phyloP scores from a whole-genome alignment of 208 protist genomes.

The Zelonia costaricensis region DNA sequence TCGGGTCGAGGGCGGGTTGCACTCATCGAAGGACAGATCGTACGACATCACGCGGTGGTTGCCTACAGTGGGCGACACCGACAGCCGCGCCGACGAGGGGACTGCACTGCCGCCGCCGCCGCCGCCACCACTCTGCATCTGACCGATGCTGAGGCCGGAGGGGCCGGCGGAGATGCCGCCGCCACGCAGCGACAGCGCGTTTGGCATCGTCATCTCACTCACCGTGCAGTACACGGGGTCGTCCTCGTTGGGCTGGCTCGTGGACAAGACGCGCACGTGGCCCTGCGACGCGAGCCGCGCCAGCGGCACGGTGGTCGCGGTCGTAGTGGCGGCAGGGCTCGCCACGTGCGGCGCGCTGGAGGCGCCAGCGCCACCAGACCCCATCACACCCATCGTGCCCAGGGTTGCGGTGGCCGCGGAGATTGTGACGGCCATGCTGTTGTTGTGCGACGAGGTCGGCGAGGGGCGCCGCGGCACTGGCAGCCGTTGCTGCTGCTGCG shows the following conservation, averaged over 20 bases:
- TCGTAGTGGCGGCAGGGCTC: neutral
- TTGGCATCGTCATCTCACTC: constrained; percentile 33
- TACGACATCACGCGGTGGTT: constrained; percentile 12
- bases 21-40: constrained; percentile 21
- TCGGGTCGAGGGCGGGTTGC: constrained; percentile 6
- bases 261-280: constrained; percentile 6
- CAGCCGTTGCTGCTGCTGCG: no score
- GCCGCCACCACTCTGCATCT: neutral
- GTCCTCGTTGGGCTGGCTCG: constrained; percentile 20
- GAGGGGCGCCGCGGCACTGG: no score
- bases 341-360: neutral
- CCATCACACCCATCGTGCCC: no score
- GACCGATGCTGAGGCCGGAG: neutral
- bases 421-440: no score
- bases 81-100: neutral
- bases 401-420: no score
- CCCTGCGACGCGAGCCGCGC: neutral
- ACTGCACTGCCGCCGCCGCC: neutral
- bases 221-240: constrained; percentile 25
- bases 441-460: no score
- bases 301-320: neutral
- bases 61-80: neutral
- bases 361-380: neutral
- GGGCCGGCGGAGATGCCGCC: constrained; percentile 1
- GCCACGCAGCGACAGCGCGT: constrained; percentile 8